A percentile compares a stretch with the other conserved stretches of the same genome.
These are phyloP conservation scores for Clavispora asparagi DNA, from an alignment of 805 yeast species.

Conservation along the genomic window DNA sequence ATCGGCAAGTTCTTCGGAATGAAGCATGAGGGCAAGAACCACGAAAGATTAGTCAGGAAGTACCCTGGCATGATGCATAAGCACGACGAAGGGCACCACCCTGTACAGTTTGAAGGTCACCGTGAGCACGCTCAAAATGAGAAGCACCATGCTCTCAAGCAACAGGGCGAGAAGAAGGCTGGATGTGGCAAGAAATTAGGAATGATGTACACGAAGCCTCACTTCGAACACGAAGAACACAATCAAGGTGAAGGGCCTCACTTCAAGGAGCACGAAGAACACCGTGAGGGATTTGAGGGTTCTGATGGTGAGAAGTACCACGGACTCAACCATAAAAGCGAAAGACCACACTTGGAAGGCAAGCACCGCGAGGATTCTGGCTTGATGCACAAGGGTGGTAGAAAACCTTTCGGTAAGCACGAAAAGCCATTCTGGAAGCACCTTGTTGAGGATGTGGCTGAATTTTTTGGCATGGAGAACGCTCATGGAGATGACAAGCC, in stretches of 20 bases:
- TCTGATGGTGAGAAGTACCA: no score
- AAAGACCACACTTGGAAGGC: no score
- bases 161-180: not conserved
- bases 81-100: not conserved
- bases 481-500: no score
- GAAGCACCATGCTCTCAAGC: not conserved
- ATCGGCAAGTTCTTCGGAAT: not conserved
- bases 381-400: no score
- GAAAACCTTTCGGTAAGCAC: no score
- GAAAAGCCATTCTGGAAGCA: no score
- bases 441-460: no score
- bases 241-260: not conserved
- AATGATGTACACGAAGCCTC: no score
- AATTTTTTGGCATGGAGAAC: no score
- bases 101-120: not conserved
- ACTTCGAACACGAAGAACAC: not conserved
- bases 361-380: no score
- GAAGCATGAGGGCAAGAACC: not conserved
- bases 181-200: not conserved
- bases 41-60: not conserved
- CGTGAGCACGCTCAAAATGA: not conserved
- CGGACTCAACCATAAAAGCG: not conserved
- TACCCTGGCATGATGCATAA: not conserved
- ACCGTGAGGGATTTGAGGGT: no score
- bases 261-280: no score